Base-by-base conservation (phyloP, 805 yeast species). In the Zygoascus biomembranicola region DNA sequence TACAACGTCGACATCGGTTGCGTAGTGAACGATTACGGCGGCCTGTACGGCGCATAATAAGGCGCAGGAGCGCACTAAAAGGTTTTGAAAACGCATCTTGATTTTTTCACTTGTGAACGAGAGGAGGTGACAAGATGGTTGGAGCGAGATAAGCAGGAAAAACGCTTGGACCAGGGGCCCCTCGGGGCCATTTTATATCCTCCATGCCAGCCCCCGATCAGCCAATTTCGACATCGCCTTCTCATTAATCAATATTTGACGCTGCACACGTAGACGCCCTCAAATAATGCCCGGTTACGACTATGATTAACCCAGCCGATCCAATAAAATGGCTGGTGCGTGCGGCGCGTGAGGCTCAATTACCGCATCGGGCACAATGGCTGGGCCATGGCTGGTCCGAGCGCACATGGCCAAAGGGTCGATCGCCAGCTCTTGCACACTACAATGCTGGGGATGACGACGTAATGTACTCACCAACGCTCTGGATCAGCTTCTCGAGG, bases 401-500 rank as follows among this genome's bases (percentile, higher is more conserved):
- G 39, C 39, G 39, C 39, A 35, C 16, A 4, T 4, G 5, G 39
- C 5, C 39, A 8, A 8, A 35, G 16, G 16, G 39, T 35, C 39
- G 39, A 35, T 8, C 16, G 16, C 39, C 3, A 35, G 8, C 39
- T 35, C 8, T 11, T 35, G 13, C 11, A 8, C 11, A 32, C 39
- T 35, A n/a, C 3, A 35, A 3, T 5, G 39, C 39, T 4, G 39
- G 39, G 5, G 39, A 35, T 5, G 39, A 35, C 39, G 39, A 35
- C 39, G 39, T 58, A 54, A 63, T 63, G 43, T 58, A 63, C 35
- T 60, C 64, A 32, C 65, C 66, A 16, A 63, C 66, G 41, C 61
- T 62, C 51, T 63, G 66, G 23, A 63, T 51, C 41, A 63, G 56
- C 43, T 56, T 57, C 55, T 62, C 63, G 20, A 63, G 54, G 11